phyloP scores from a whole-genome alignment of 129 eudicot genomes.

The Deinandra increscens region DNA sequence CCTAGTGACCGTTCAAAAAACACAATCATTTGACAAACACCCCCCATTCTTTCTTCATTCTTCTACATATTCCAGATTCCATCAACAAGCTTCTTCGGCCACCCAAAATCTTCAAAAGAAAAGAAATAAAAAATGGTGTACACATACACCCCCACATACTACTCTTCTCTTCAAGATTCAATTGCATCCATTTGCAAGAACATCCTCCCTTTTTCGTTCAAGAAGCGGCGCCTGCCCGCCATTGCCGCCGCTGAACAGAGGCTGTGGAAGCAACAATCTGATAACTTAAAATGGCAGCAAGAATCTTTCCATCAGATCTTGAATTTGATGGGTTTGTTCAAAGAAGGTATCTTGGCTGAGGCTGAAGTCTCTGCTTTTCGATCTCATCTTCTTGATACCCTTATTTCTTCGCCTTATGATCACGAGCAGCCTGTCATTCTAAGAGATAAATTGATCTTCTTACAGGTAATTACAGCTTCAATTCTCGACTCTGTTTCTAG shows the following conservation, averaged over 20 bases:
- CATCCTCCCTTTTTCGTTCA: slow-evolving; percentile 87
- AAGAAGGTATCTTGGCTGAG: slow-evolving; percentile 81
- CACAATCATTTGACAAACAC: slow-evolving; percentile 24
- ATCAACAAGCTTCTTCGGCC: too few relatives aligned
- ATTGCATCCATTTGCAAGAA: slow-evolving; percentile 81
- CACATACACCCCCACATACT: slow-evolving; percentile 76
- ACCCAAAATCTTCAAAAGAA: slow-evolving; percentile 5
- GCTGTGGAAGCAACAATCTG: slow-evolving; percentile 52
- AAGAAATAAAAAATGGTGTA: slow-evolving; percentile 48
- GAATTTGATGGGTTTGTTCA: slow-evolving; percentile 65
- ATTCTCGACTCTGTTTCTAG: background rate
- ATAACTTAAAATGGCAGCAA: slow-evolving; percentile 95
- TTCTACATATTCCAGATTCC: slow-evolving; percentile 26
- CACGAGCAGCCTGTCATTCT: slow-evolving; percentile 58
- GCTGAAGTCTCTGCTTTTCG: slow-evolving; percentile 68
- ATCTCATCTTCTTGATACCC: slow-evolving; percentile 69
- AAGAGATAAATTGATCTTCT: slow-evolving; percentile 81
- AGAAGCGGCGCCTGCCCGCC: slow-evolving; percentile 63
- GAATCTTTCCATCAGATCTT: slow-evolving; percentile 86
- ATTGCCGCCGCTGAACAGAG: slow-evolving; percentile 63
- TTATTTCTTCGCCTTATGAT: slow-evolving; percentile 40
- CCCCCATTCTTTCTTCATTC: slow-evolving; percentile 24
- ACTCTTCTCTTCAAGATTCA: slow-evolving; percentile 82
- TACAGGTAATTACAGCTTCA: slow-evolving; percentile 61
- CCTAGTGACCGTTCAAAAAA: slow-evolving; percentile 49